A percentile compares a stretch with the other conserved stretches of the same genome.
Conservation (phyloP, 495 filamentous ascomycete genomes). For the Penicillium cataractarum region DNA sequence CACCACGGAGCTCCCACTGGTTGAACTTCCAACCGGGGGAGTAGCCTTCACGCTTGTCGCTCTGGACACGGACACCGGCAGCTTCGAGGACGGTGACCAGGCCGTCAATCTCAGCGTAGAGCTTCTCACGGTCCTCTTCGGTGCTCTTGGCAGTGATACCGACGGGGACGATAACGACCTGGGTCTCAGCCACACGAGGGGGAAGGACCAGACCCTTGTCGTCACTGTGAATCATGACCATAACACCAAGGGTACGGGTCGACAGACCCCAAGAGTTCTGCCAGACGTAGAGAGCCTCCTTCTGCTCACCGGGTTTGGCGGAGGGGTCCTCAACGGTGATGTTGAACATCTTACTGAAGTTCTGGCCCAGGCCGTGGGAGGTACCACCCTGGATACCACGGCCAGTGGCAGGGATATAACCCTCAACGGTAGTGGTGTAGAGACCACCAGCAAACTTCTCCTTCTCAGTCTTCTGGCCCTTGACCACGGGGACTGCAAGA, state of each 20-base stretch:
- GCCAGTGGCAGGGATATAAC: conserved; percentile 87
- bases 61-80: conserved; percentile 68
- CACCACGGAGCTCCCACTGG: conserved; percentile 94
- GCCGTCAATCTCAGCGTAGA: conserved; percentile 70
- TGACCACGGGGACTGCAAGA: conserved; percentile 90
- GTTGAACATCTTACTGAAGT: conserved; percentile 98
- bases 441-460: conserved; percentile 97
- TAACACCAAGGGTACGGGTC: conserved; percentile 92
- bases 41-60: conserved; percentile 82
- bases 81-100: conserved; percentile 66
- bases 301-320: conserved; percentile 71
- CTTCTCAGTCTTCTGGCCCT: conserved; percentile 83
- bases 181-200: conserved; percentile 82
- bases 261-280: conserved; percentile 99
- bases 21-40: conserved; percentile 97
- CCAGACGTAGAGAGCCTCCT: conserved; percentile 78
- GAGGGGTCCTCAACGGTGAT: conserved; percentile 94
- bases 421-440: conserved; percentile 92
- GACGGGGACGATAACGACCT: conserved; percentile 89
- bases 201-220: conserved; percentile 92
- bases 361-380: conserved; percentile 91
- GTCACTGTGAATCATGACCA: conserved; percentile 97
- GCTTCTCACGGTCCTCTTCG: conserved; percentile 71
- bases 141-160: conserved; percentile 85
- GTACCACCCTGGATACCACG: conserved; percentile 96